Percentiles rank a stretch among this genome's conserved stretches.
Evolutionary conservation across 2,329 filamentous ascomycete genomes (phyloP).

Genomic region (Xylariaceae sp.): DNA sequence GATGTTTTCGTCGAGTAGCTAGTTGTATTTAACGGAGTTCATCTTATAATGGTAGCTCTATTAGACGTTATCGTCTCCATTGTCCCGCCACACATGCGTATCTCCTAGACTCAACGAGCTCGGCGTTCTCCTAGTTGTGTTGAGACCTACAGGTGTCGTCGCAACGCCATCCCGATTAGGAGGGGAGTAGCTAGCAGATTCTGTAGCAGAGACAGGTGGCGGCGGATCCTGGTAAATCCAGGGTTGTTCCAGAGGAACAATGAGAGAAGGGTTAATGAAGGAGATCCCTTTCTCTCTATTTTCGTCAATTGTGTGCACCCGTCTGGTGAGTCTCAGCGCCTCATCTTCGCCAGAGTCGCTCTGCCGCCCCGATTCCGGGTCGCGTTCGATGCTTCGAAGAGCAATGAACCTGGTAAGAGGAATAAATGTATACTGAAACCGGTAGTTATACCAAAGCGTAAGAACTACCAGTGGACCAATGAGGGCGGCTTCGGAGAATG

Average conservation of each 20-base stretch:
- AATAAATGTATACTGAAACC: slow-evolving; percentile 74
- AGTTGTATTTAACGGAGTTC: slow-evolving; percentile 1
- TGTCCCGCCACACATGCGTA: slow-evolving; percentile 30
- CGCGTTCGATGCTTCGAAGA: slow-evolving; percentile 71
- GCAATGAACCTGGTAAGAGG: slow-evolving; percentile 92
- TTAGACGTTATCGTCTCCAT: slow-evolving; percentile 25
- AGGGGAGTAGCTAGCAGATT: slow-evolving; percentile 16
- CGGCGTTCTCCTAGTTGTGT: slow-evolving; percentile 25
- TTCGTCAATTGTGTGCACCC: slow-evolving; percentile 66
- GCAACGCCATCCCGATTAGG: slow-evolving; percentile 7
- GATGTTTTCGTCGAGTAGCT: not conserved
- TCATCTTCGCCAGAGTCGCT: slow-evolving; percentile 40
- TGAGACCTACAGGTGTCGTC: slow-evolving; percentile 7
- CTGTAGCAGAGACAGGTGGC: slow-evolving; percentile 29
- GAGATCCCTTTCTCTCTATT: slow-evolving; percentile 61
- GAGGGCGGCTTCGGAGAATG: slow-evolving; percentile 66
- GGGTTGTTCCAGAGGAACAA: slow-evolving; percentile 61
- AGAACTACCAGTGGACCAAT: slow-evolving; percentile 70
- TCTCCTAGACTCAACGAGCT: slow-evolving; percentile 31
- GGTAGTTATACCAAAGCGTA: slow-evolving; percentile 85
- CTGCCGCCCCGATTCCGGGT: slow-evolving; percentile 46
- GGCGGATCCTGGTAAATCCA: slow-evolving; percentile 62
- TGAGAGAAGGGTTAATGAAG: slow-evolving; percentile 73
- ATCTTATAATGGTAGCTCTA: slow-evolving; percentile 8
- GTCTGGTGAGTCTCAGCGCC: slow-evolving; percentile 40